Conservation (phyloP, 225 moss, liverwort and hornwort species). For the Ulota crispa region DNA sequence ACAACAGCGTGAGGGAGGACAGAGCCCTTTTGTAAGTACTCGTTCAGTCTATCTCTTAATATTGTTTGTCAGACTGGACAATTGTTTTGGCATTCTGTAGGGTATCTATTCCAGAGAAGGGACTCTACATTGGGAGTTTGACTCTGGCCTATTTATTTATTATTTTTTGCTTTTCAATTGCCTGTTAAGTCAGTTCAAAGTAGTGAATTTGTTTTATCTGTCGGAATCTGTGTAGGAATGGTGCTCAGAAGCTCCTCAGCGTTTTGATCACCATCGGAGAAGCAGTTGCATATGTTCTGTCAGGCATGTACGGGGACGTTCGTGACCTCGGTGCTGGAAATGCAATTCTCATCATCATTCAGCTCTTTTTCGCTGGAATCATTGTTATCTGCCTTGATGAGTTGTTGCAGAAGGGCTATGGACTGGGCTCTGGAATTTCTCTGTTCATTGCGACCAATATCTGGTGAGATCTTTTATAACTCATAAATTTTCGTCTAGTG, state of each 20-base stretch:
- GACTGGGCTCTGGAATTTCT: constrained; percentile 93
- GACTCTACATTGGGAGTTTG: neutral
- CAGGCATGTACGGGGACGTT: constrained; percentile 92
- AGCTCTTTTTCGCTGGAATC: constrained; percentile 92
- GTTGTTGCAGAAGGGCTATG: constrained; percentile 96
- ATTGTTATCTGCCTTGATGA: constrained; percentile 96
- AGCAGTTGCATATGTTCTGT: constrained; percentile 85
- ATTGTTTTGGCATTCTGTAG: neutral
- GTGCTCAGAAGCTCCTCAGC: constrained; percentile 93
- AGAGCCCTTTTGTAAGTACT: constrained; percentile 89
- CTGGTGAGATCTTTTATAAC: constrained; percentile 51
- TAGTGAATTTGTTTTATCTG: neutral
- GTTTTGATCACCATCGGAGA: constrained; percentile 93
- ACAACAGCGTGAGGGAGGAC: constrained; percentile 98
- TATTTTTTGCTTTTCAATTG: neutral
- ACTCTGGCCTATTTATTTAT: neutral
- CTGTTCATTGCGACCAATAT: constrained; percentile 98
- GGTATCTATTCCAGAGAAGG: neutral
- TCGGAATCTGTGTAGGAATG: constrained; percentile 55
- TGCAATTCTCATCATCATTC: constrained; percentile 92
- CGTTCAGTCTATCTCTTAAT: neutral
- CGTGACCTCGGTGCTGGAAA: constrained; percentile 91
- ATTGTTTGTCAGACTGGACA: no score
- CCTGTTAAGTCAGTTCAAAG: neutral
- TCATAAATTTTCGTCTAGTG: neutral